phyloP scores from a whole-genome alignment of 2,329 filamentous ascomycete species.

The Massarina eburnea region DNA sequence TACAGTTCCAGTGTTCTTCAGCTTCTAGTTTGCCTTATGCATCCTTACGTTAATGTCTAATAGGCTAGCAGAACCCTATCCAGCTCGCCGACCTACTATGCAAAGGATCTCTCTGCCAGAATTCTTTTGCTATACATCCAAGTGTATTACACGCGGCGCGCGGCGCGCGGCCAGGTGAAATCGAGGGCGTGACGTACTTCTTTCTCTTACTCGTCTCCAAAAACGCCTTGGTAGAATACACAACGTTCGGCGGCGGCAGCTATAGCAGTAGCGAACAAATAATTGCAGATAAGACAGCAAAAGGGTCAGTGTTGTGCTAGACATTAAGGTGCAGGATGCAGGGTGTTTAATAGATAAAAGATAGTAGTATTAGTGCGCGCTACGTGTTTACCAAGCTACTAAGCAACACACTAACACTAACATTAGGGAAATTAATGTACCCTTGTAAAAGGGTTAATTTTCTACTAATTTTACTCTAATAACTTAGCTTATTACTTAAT shows the following conservation, averaged over 20 bases:
- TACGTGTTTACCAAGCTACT: constrained; percentile 4
- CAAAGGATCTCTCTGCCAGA: constrained; percentile 1
- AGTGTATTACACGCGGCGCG: constrained; percentile 1
- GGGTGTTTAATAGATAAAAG: constrained; percentile 2
- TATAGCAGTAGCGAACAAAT: constrained; percentile 2
- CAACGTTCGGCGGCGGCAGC: constrained; percentile 1
- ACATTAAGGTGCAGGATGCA: constrained; percentile 4
- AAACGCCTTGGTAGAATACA: constrained; percentile 2
- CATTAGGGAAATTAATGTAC: too few relatives aligned
- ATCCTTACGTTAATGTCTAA: too few relatives aligned
- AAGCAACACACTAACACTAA: too few relatives aligned
- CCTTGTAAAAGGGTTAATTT: too few relatives aligned
- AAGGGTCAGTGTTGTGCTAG: constrained; percentile 1
- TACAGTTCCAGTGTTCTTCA: too few relatives aligned
- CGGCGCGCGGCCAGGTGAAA: background rate
- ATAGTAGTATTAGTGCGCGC: background rate
- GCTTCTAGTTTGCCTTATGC: too few relatives aligned
- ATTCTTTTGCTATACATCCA: background rate
- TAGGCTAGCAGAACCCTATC: background rate
- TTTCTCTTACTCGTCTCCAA: constrained; percentile 2
- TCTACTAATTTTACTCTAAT: too few relatives aligned
- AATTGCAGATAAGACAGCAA: background rate
- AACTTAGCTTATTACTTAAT: too few relatives aligned
- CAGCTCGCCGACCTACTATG: background rate
- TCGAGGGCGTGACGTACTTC: constrained; percentile 3